phyloP scores from a whole-genome alignment of 805 yeast species.

The Lipomyces yamanashiensis region DNA sequence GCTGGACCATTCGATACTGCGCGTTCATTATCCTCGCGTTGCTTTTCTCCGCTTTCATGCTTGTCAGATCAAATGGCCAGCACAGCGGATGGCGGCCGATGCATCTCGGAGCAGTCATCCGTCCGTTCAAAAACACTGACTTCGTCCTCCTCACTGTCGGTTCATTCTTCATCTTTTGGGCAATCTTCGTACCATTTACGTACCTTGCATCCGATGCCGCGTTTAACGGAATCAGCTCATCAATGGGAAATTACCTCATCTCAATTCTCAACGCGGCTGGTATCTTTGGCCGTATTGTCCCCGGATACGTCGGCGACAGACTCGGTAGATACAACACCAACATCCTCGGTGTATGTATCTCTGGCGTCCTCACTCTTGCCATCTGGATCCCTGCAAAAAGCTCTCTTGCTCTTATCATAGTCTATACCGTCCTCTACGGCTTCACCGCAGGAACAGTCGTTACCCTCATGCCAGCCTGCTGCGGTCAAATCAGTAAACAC shows the following conservation, averaged over 20 bases:
- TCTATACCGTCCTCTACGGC: constrained; percentile 43
- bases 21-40: constrained; percentile 51
- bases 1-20: constrained; percentile 57
- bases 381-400: constrained; percentile 22
- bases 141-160: constrained; percentile 1
- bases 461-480: constrained; percentile 43
- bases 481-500: constrained; percentile 27
- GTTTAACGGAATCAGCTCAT: constrained; percentile 29
- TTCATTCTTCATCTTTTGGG: constrained; percentile 12
- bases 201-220: constrained; percentile 43
- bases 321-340: constrained; percentile 53
- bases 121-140: constrained; percentile 7
- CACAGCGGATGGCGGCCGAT: constrained; percentile 19
- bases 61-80: constrained; percentile 25
- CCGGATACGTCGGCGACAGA: constrained; percentile 55
- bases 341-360: constrained; percentile 41
- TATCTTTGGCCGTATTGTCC: constrained; percentile 55
- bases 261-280: constrained; percentile 45
- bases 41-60: constrained; percentile 34
- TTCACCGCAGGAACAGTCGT: constrained; percentile 44
- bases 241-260: constrained; percentile 40
- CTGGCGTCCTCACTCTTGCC: constrained; percentile 43
- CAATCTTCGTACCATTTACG: constrained; percentile 42
- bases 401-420: constrained; percentile 37
- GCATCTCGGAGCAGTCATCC: constrained; percentile 10